Percentiles rank a stretch among this genome's conserved stretches.
Evolutionary conservation across 2,329 filamentous ascomycete species (phyloP).

Genomic region (Zelopaecilomyces penicillatus): DNA sequence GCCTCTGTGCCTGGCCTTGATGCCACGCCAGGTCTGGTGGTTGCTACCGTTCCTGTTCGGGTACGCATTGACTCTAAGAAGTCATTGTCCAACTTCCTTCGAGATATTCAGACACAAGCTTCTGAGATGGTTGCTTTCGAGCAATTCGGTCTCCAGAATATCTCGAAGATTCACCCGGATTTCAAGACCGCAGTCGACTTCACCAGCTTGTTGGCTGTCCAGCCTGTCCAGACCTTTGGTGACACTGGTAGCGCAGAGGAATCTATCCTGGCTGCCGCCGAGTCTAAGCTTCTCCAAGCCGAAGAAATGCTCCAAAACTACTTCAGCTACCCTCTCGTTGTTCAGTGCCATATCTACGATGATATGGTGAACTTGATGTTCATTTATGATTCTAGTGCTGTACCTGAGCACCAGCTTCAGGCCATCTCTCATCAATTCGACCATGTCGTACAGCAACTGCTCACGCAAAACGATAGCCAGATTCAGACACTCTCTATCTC

Average conservation of each 20-base stretch:
- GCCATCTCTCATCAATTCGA: not conserved
- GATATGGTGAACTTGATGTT: not conserved
- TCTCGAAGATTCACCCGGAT: constrained; percentile 13
- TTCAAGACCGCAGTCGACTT: constrained; percentile 9
- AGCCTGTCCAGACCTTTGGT: constrained; percentile 4
- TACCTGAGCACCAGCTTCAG: not conserved
- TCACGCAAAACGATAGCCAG: not conserved
- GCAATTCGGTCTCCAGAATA: constrained; percentile 19
- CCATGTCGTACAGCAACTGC: not conserved
- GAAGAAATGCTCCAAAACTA: not conserved
- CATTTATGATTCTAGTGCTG: not conserved
- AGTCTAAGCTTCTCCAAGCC: not conserved
- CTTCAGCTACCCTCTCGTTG: not conserved
- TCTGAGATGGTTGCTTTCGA: constrained; percentile 18
- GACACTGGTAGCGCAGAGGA: not conserved
- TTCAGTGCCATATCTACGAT: not conserved
- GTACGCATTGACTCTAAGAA: constrained; percentile 2
- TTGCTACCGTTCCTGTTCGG: constrained; percentile 6
- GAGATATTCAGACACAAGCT: constrained; percentile 15
- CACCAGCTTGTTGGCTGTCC: constrained; percentile 8
- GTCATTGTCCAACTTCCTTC: constrained; percentile 7
- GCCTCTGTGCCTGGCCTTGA: constrained; percentile 5
- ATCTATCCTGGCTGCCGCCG: not conserved
- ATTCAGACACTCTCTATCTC: not conserved
- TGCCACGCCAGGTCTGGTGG: constrained; percentile 6